These are phyloP conservation scores for Wickerhamiella musiphila DNA, from an alignment of 805 yeast species.

Conservation along the genomic window DNA sequence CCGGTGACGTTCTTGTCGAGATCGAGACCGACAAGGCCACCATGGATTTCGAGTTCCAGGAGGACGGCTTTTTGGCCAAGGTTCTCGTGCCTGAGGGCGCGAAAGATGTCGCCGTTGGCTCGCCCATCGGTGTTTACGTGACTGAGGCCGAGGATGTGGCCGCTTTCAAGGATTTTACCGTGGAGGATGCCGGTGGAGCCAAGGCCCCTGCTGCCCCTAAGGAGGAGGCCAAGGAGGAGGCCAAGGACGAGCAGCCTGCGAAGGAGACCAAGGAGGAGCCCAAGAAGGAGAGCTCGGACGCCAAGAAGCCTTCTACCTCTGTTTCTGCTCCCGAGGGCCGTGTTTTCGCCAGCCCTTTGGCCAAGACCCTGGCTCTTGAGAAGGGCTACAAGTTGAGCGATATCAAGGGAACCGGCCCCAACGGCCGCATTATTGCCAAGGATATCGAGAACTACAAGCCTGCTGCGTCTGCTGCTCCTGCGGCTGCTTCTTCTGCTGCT, in stretches of 20 bases:
- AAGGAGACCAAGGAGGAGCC: constrained; percentile 26
- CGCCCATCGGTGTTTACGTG: constrained; percentile 93
- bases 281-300: constrained; percentile 43
- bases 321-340: constrained; percentile 31
- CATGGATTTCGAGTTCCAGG: constrained; percentile 97
- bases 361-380: constrained; percentile 84
- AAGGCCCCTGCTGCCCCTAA: constrained; percentile 9
- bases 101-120: constrained; percentile 81
- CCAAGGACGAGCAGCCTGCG: constrained; percentile 10
- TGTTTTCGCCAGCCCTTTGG: constrained; percentile 87
- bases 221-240: constrained; percentile 2
- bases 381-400: constrained; percentile 64
- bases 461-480: constrained; percentile 21
- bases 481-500: constrained; percentile 23
- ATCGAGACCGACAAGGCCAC: constrained; percentile 96
- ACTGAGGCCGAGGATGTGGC: constrained; percentile 70
- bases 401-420: constrained; percentile 74
- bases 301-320: background rate
- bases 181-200: constrained; percentile 6
- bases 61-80: constrained; percentile 79
- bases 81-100: constrained; percentile 54
- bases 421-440: constrained; percentile 76
- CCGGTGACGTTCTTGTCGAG: constrained; percentile 93
- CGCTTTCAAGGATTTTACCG: constrained; percentile 59
- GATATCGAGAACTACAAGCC: constrained; percentile 67